Evolutionary conservation across 345 rosid species (phyloP), one percentile per base, ranked within the genome.

Genomic region (Salix caprea): DNA sequence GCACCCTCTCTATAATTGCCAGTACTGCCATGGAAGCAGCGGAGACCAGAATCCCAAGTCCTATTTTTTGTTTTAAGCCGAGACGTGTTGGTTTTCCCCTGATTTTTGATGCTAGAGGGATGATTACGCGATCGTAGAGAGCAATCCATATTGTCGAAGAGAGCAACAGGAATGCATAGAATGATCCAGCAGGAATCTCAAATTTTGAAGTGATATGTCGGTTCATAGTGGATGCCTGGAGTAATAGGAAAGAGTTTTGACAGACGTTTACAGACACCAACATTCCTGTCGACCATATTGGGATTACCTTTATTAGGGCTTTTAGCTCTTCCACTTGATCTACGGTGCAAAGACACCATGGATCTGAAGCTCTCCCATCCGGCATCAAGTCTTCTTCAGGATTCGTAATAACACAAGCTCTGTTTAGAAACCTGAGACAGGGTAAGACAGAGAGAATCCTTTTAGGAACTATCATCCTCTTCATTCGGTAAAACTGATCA

Each of bases 301-400:
- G 94, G 58, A 88, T 74, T 78, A 86, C 90, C 70, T 86, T 90
- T 65, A 94, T 67, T 7, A 92, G 76, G 66, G 93, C 89, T 84
- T 89, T 94, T 23, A 90, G 86, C 80, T 91, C 98, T 67, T 94
- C 98, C 13, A 92, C 97, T 86, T 91, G 90, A 50, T 92, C 91
- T 44, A 87, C 74, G 12, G 92, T 91, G 86, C 93, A 90, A 77
- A 94, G 90, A 54, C 84, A 82, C 98, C 96, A 92, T 7, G 96
- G 89, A 70, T 90, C 77, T 32, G 77, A 73, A 71, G 98, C 91
- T 37, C 79, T 79, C 68, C 96, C 98, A 71, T 91, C 91, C 7
- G 81, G 69, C 1, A 85, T 80, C 48, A 94, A 72, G 69, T 90
- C 89, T 71, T 85, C 81, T 16, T 84, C 88, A 0, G 83, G 90